Evolutionary conservation across 2,329 filamentous ascomycete genomes (phyloP), one percentile per base, ranked within the genome.

Genomic region (Talaromyces sp.): DNA sequence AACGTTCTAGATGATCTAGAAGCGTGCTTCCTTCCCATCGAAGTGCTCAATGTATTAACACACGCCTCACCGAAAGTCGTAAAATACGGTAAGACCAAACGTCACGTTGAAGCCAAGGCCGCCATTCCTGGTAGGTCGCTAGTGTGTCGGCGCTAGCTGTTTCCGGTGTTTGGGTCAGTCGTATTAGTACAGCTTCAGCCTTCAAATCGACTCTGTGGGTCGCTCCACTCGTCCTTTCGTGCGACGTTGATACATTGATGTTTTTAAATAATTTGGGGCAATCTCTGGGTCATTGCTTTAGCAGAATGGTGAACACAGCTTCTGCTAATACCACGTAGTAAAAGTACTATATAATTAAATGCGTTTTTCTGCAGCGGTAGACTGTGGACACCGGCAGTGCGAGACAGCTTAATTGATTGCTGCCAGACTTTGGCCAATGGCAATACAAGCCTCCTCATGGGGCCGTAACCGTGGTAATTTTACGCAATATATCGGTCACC

Each of bases 401-500:
- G 39, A 41, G 39, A 54, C 50, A 54, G 50, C 49, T 33, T 33
- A 54, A 52, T 54, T n/a, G 17, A 52, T 33, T 52, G 27, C 25
- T 33, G 15, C 15, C 43, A 50, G 15, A 33, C 31, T 7, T 5
- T 31, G 50, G n/a, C 50, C 50, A 54, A 54, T 54, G 50, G 17
- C 5, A 9, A 56, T 39, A 37, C 52, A 37, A 56, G 19, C 33
- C 50, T 35, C 31, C 31, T 54, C 52, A 56, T 56, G 52, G 52
- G 52, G 52, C 52, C 33, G 52, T 56, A 56, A 56, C n/a, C 15
- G 17, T 19, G 50, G 50, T 54, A 52, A 54, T 35, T 54, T 54
- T 54, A 54, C 50, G 31, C 61, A 62, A 27, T 35, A 27, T 35
- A 31, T n/a, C 10, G 25, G 63, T 61, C 47, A 66, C 64, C 64